phyloP scores from a whole-genome alignment of 2,329 filamentous ascomycete genomes.

The Aurifilum marmelostoma region DNA sequence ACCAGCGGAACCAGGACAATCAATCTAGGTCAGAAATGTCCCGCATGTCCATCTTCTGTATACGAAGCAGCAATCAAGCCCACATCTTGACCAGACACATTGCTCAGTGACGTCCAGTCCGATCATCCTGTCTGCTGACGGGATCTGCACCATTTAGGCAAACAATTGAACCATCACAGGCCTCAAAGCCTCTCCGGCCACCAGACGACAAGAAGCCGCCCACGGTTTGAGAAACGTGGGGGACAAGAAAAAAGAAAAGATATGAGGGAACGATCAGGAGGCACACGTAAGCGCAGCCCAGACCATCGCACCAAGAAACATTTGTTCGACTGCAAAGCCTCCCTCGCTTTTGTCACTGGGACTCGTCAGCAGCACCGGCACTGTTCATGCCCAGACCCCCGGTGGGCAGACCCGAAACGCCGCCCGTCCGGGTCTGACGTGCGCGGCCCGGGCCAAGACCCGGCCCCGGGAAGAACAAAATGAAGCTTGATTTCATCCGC shows the following conservation, averaged over 20 bases:
- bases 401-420: background rate
- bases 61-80: too few species aligned
- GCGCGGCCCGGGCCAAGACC: background rate
- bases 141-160: background rate
- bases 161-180: background rate
- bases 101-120: background rate
- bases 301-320: background rate
- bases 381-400: background rate
- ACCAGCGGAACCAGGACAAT: too few species aligned
- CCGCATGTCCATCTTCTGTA: too few species aligned
- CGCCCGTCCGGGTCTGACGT: background rate
- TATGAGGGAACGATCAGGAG: background rate
- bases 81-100: too few species aligned
- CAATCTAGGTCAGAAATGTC: too few species aligned
- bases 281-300: conserved; percentile 8
- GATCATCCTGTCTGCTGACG: background rate
- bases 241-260: background rate
- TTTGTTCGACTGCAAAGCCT: background rate
- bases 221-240: background rate
- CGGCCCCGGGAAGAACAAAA: background rate
- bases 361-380: background rate
- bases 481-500: background rate
- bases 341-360: too few species aligned
- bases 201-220: background rate
- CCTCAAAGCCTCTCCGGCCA: background rate